These are phyloP conservation scores for Pleurotus djamor DNA, from an alignment of 768 basidiomycete genomes.

Conservation along the genomic window DNA sequence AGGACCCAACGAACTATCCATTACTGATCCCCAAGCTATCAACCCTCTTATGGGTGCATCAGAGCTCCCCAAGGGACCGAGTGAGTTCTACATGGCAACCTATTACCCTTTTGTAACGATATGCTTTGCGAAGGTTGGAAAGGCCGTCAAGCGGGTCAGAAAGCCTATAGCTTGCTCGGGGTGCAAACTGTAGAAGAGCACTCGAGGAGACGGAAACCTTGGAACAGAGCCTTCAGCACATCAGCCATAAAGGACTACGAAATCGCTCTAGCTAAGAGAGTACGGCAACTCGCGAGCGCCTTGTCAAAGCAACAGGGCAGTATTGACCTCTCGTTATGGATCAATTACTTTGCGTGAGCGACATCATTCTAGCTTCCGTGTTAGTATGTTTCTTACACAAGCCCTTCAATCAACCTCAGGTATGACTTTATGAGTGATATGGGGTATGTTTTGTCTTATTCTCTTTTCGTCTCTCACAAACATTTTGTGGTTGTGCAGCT, in stretches of 20 bases:
- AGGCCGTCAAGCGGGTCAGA: slow-evolving; percentile 42
- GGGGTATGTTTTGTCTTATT: slow-evolving; percentile 17
- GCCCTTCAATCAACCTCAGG: slow-evolving; percentile 13
- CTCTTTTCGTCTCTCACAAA: slow-evolving; percentile 16
- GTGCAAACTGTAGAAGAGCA: slow-evolving; percentile 38
- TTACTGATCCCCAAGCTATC: slow-evolving; percentile 41
- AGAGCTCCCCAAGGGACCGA: slow-evolving; percentile 55
- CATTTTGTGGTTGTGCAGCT: slow-evolving; percentile 16
- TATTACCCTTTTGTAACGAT: too few relatives aligned
- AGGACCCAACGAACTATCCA: slow-evolving; percentile 63
- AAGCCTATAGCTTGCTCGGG: slow-evolving; percentile 29
- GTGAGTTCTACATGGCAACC: slow-evolving; percentile 14
- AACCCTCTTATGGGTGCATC: slow-evolving; percentile 43
- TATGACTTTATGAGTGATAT: slow-evolving; percentile 43
- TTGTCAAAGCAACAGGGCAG: slow-evolving; percentile 23
- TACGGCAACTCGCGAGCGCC: slow-evolving; percentile 35
- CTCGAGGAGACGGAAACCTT: slow-evolving; percentile 39
- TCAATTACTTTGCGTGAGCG: slow-evolving; percentile 36
- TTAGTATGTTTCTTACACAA: neutral
- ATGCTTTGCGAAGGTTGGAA: slow-evolving; percentile 42
- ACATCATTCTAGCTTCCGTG: neutral
- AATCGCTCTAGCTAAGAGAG: slow-evolving; percentile 30
- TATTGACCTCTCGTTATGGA: slow-evolving; percentile 29
- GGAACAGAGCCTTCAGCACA: slow-evolving; percentile 49
- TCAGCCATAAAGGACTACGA: slow-evolving; percentile 46